phyloP scores from a whole-genome alignment of 306 rosid genomes.

The Fragaria nilgerrensis region DNA sequence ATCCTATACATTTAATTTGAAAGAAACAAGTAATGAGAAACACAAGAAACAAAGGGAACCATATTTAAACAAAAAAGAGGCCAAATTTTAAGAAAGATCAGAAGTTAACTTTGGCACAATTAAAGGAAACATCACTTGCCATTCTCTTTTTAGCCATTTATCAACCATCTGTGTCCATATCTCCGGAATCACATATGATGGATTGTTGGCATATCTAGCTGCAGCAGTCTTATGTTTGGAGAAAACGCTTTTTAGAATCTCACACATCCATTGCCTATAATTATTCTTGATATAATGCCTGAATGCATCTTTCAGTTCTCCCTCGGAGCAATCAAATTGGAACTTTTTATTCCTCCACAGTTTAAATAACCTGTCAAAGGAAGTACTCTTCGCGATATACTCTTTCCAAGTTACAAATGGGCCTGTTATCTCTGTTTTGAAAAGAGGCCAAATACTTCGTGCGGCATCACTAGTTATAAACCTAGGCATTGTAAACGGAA shows the following conservation, averaged over 20 bases:
- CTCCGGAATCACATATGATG: background rate
- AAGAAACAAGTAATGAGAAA: too few relatives aligned
- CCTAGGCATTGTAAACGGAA: too few relatives aligned
- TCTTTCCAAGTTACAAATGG: background rate
- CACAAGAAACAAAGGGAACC: too few relatives aligned
- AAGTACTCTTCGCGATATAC: too few relatives aligned
- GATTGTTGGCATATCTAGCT: background rate
- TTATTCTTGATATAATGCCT: background rate
- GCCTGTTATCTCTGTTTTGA: background rate
- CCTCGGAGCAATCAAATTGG: background rate
- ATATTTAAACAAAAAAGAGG: too few relatives aligned
- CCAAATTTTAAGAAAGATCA: too few relatives aligned
- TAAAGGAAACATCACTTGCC: background rate
- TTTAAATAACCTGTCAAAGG: too few relatives aligned
- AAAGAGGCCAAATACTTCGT: background rate
- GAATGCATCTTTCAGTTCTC: background rate
- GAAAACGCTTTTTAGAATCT: background rate
- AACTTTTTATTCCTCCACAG: background rate
- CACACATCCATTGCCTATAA: background rate
- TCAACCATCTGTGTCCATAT: background rate
- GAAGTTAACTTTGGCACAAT: too few relatives aligned
- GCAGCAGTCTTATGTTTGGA: background rate
- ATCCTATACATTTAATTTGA: background rate
- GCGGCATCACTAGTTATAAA: background rate
- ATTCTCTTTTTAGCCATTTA: background rate